Evolutionary conservation across 2,329 filamentous ascomycete species (phyloP), one percentile per base, ranked within the genome.

Genomic region (Aciculosporium take): DNA sequence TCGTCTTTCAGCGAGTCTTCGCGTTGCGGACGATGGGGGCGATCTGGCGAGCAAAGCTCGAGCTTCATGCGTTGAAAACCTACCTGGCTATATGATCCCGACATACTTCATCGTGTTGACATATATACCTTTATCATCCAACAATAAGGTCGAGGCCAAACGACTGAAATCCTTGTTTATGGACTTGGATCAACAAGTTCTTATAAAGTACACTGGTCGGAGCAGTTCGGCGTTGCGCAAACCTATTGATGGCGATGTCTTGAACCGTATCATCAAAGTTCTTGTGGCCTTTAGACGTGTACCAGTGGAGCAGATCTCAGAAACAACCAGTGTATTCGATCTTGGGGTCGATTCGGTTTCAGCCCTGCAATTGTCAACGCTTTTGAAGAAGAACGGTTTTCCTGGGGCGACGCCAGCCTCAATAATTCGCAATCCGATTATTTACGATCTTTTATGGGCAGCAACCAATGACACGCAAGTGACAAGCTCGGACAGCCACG

Each of bases 41-140:
- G 51, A 54, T 0, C 51, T 79, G 3, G 60, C 70, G 7, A 56
- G 53, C 0, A 56, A 56, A 3, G 72, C 78, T 5, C 70, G 70
- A 48, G 64, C 71, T 20, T 72, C 76, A n/a, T 94, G 87, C 50
- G 72, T 73, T 27, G 65, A 72, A 2, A 75, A 68, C 18, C 69
- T 95, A 3, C 84, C 88, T 0, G 73, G 71, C 0, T 95, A 95
- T 56, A 95, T 95, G 88, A 74, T 95, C 2, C 89, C 88, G 1
- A 88, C 85, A 0, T 84, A 91, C 53, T 77, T 93, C 44, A 65
- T 94, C 20, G 73, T 72, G 3, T 62, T 94, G 7, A 71, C 77
- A 0, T 69, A 65, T 7, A 77, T 95, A 41, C 88, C 88, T 0
- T 66, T 95, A 0, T 93, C 85, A 1, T 66, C 83, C 6, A 95